These are phyloP conservation scores for Pyrenochaeta sp. DNA, from an alignment of 2,329 filamentous ascomycete species.

Conservation along the genomic window DNA sequence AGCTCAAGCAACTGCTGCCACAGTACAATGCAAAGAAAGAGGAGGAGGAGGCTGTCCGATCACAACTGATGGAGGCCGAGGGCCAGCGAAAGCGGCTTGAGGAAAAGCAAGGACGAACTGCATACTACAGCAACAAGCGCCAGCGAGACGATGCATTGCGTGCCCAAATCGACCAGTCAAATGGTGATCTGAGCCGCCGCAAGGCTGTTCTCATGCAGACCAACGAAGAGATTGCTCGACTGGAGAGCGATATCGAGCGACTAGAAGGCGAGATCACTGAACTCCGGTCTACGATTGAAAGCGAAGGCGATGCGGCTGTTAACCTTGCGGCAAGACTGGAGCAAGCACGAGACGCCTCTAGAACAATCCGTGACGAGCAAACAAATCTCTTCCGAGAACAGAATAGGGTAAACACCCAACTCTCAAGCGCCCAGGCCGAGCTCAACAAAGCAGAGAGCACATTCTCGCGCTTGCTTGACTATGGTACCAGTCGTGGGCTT, in stretches of 20 bases:
- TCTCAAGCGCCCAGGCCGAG: conserved; percentile 78
- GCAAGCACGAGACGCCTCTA: conserved; percentile 78
- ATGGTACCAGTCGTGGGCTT: conserved; percentile 84
- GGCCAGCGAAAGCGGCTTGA: conserved; percentile 80
- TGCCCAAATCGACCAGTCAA: conserved; percentile 81
- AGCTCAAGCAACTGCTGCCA: conserved; percentile 79
- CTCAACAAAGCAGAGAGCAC: conserved; percentile 78
- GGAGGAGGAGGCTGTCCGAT: conserved; percentile 74
- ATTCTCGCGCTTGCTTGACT: conserved; percentile 86
- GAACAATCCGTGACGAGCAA: conserved; percentile 83
- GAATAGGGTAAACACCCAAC: conserved; percentile 81
- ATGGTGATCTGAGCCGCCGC: conserved; percentile 77
- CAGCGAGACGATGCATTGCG: conserved; percentile 87
- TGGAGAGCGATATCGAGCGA: conserved; percentile 74
- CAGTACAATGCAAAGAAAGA: conserved; percentile 77
- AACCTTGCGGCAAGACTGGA: conserved; percentile 77
- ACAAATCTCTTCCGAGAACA: conserved; percentile 90
- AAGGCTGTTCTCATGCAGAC: conserved; percentile 87
- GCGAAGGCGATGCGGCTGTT: conserved; percentile 78
- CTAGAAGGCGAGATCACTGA: conserved; percentile 77
- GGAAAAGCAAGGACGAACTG: conserved; percentile 89
- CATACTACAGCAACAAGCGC: conserved; percentile 85
- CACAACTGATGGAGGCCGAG: conserved; percentile 78
- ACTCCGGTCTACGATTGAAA: conserved; percentile 77
- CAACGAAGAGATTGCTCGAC: conserved; percentile 78